Evolutionary conservation across 805 yeast species (phyloP).

Genomic region (Wickerhamiella qilinensis): DNA sequence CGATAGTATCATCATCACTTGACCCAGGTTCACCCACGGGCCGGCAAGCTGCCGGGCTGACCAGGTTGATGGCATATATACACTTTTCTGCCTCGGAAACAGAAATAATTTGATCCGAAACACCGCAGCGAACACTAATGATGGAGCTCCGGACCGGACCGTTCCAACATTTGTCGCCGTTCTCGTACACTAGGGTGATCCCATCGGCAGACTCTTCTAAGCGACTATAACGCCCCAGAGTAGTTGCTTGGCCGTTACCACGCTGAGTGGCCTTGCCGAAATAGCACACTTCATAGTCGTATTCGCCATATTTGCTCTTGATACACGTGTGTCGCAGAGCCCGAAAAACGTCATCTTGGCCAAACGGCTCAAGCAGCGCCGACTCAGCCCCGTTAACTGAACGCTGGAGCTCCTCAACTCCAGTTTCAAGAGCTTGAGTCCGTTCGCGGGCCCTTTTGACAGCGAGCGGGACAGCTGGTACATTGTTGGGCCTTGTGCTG

Average conservation of each 20-base stretch:
- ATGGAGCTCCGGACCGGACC: constrained; percentile 71
- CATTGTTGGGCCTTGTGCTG: neutral
- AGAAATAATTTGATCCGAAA: constrained; percentile 33
- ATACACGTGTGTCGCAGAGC: constrained; percentile 38
- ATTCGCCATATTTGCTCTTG: constrained; percentile 42
- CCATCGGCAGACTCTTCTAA: constrained; percentile 22
- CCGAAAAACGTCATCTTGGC: constrained; percentile 49
- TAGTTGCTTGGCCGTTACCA: constrained; percentile 30
- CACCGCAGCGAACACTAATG: constrained; percentile 54
- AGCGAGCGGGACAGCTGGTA: neutral
- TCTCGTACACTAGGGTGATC: constrained; percentile 29
- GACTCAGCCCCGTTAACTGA: constrained; percentile 9
- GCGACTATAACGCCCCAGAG: constrained; percentile 32
- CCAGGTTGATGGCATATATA: constrained; percentile 37
- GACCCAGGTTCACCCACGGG: neutral
- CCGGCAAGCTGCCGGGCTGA: constrained; percentile 13
- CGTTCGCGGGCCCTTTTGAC: constrained; percentile 3
- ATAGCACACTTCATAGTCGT: constrained; percentile 48
- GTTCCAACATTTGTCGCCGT: constrained; percentile 84
- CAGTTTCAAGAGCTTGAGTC: constrained; percentile 8
- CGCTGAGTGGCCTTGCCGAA: constrained; percentile 42
- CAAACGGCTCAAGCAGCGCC: constrained; percentile 24
- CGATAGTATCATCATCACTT: neutral
- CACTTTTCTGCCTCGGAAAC: constrained; percentile 87
- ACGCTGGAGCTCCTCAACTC: constrained; percentile 8